These are phyloP conservation scores for Sporothrix schenckii DNA, from an alignment of 2,329 filamentous ascomycete species.

Conservation along the genomic window DNA sequence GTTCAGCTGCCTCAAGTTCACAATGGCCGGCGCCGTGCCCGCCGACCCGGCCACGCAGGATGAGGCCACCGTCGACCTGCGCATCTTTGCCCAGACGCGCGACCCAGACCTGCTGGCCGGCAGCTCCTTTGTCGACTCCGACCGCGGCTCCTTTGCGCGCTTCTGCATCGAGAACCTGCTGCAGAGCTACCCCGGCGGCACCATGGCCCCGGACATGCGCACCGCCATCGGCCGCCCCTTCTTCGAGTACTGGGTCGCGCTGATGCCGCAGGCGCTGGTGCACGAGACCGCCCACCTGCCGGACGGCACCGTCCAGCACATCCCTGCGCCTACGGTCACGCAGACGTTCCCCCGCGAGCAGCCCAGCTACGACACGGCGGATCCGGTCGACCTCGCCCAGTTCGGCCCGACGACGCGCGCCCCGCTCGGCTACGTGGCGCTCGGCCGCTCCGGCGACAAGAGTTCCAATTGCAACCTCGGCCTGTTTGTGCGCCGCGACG, in stretches of 20 bases:
- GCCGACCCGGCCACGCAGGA: constrained; percentile 41
- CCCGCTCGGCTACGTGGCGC: constrained; percentile 43
- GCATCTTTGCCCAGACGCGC: constrained; percentile 46
- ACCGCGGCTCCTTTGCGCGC: constrained; percentile 34
- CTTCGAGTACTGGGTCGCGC: constrained; percentile 37
- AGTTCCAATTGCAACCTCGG: constrained; percentile 50
- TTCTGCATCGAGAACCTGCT: constrained; percentile 38
- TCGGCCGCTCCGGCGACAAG: constrained; percentile 49
- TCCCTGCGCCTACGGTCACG: constrained; percentile 37
- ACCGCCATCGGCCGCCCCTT: constrained; percentile 34
- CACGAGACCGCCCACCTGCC: constrained; percentile 36
- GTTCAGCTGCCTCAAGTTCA: constrained; percentile 40
- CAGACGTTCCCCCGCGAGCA: constrained; percentile 34
- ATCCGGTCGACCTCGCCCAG: constrained; percentile 31
- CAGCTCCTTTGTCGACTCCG: constrained; percentile 15
- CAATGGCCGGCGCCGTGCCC: constrained; percentile 38
- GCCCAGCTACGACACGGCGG: constrained; percentile 33
- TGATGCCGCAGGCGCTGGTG: constrained; percentile 36
- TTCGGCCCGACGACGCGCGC: constrained; percentile 35
- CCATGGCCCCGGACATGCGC: constrained; percentile 36
- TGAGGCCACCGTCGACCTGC: constrained; percentile 43
- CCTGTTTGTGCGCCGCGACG: constrained; percentile 49
- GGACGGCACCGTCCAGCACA: constrained; percentile 32
- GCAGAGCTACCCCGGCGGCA: constrained; percentile 36
- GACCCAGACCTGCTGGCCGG: constrained; percentile 32